Base-by-base conservation (phyloP, 1,284 basidiomycete species). In the Singerocomus inundabilis region DNA sequence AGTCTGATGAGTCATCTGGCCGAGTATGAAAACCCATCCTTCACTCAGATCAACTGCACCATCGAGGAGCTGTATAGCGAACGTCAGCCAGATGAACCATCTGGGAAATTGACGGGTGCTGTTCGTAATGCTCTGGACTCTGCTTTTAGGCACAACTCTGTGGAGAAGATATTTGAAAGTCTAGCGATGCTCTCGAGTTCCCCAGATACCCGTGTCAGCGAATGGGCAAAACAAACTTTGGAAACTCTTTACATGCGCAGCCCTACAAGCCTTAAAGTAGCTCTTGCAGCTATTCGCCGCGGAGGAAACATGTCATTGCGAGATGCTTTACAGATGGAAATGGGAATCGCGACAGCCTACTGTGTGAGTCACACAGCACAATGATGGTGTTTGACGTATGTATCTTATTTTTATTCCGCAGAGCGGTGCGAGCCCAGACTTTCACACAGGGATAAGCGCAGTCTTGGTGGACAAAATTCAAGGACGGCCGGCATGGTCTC, bases 201-300 rank as follows among this genome's bases (percentile, higher is more conserved):
- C 50, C 67, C 79, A 41, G 70, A 74, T 42, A 71, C 69, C 30
- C 65, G 61, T 18, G 77, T 90, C 48, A 74, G 75, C 49, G 67
- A 72, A 45, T 98, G 93, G 93, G 94, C 94, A 6, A 69, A 72
- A 52, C 67, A 77, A 45, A 93, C 92, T 13, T 69, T 88, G 53
- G 72, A 75, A 16, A 72, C 74, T 25, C 72, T 98, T 56, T 72
- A 82, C 40, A 60, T 79, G 56, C 82, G 92, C 46, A 93, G 91
- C 66, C 94, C 94, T 5, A 96, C 93, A 3, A 94, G 92, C 61
- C 77, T 97, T 62, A 91, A 89, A 64, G 86, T 98, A 26, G 82
- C 93, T 16, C 75, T 98, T 16, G 72, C 80, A 58, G 89, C 90
- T 11, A 80, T 94, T 54, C 82, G 88, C 44, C 74, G 76, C 53